Evolutionary conservation across 176 grass and related monocot species (phyloP).

Genomic region (Musa itinerans): DNA sequence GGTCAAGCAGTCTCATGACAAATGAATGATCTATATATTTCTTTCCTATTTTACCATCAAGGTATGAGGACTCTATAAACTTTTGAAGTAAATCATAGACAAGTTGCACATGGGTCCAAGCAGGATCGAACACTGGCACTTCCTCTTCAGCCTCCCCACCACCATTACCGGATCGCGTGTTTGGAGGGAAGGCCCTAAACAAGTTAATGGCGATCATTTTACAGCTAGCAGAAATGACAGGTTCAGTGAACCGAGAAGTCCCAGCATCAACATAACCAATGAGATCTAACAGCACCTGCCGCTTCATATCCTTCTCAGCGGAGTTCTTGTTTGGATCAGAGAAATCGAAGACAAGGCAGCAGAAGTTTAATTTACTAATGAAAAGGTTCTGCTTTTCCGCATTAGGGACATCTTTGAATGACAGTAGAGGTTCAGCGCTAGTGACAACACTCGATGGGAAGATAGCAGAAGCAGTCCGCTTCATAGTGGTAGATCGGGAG

Average conservation of each 20-base stretch:
- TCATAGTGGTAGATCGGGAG: not conserved
- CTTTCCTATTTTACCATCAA: conserved; percentile 69
- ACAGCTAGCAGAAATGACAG: conserved; percentile 52
- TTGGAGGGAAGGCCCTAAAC: conserved; percentile 86
- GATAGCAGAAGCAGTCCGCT: not conserved
- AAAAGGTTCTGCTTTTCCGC: conserved; percentile 55
- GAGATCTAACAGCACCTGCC: conserved; percentile 64
- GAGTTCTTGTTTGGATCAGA: conserved; percentile 72
- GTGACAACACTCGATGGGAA: conserved; percentile 12
- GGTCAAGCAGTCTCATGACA: conserved; percentile 60
- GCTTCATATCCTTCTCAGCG: conserved; percentile 60
- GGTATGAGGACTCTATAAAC: conserved; percentile 50
- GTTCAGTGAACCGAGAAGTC: conserved; percentile 62
- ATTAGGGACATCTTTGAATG: conserved; percentile 23
- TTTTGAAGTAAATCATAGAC: conserved; percentile 50
- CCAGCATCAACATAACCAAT: conserved; percentile 46
- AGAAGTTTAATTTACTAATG: conserved; percentile 67
- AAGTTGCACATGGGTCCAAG: conserved; percentile 78
- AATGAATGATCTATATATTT: conserved; percentile 77
- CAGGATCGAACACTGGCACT: conserved; percentile 77
- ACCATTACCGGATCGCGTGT: conserved; percentile 27
- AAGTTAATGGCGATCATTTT: conserved; percentile 66
- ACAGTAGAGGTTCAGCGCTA: not conserved
- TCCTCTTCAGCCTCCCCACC: conserved; percentile 66
- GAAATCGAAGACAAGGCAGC: conserved; percentile 68